Evolutionary conservation across 176 grass and related monocot species (phyloP), one percentile per base, ranked within the genome.

Genomic region (Paspalum vaginatum): DNA sequence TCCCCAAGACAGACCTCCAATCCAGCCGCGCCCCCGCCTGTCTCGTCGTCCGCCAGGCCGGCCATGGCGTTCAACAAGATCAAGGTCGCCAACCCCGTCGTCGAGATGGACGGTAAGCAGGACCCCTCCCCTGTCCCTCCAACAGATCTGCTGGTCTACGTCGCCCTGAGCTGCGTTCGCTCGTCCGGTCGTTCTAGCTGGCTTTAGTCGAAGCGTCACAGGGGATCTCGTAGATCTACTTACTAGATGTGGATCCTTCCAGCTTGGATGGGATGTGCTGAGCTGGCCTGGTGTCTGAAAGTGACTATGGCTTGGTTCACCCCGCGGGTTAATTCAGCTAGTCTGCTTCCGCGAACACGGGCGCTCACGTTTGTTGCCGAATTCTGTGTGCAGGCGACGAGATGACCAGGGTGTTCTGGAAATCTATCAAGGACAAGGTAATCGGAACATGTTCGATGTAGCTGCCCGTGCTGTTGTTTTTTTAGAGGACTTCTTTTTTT

Each of bases 391-490:
- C 86, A 97, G 91, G 95, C 41, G 89, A 92, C 72, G 94, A 97
- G 83, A 97, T 92, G 94, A 94, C 94, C 47, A 79, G 89, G 65
- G 77, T 97, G 24, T 90, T 97, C 75, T 97, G 94, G 94, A 90
- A 92, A 84, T 88, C 81, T 53, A 97, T 97, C 68, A 97, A 97
- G 89, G 91, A 97, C 51, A 97, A 97, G 91, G 94, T 97, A 59
- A 70, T 50, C 3, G 7, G 2, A 9, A 21, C 44, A 0, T 63
- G 0, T 37, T 4, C 0, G 58, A 14, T 77, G 22, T 63, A 27
- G 45, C 49, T 18, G 47, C 42, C 7, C 14, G 8, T 61, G n/a
- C 24, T 77, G 2, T 47, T 48, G 15, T 11, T 46, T 15, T 9
- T 47, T 20, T 15, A 32, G 15, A 77, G 11, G 9, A 18, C 38